Base-by-base conservation (phyloP, 2,329 filamentous ascomycete genomes). In the Daldinia sp. region DNA sequence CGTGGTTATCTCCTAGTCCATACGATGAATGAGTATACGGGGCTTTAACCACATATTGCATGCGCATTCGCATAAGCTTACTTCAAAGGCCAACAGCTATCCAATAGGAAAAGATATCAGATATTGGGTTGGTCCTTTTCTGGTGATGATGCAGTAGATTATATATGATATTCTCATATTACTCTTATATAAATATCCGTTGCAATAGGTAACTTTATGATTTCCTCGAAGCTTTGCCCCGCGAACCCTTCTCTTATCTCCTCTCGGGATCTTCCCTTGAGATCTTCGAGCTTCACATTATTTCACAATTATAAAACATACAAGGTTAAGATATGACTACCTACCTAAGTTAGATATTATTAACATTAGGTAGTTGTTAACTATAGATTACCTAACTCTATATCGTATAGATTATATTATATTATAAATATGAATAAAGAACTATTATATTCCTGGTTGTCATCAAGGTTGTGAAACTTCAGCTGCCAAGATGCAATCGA, bases 401-500 rank as follows among this genome's bases (percentile, higher is more conserved):
- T 9, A 48, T 2, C 12, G 0, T 3, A 48, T 5, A 35, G 7
- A 35, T 9, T 35, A 35, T 23, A 23, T 12, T 1, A 48, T 18
- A n/a, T 41, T 37, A 23, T 9, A 48, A 10, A 15, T 6, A 39
- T 39, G 35, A 5, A 39, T 39, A 39, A 12, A 4, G 2, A 3
- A 4, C 15, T 4, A 23, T 9, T 26, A 39, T 20, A 26, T 28
- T 53, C 42, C n/a, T 41, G 41, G 23, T 42, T 42, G 56, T 41
- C 56, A 41, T 65, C 41, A 55, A 56, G 35, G 39, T 59, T 63
- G 63, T 67, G 56, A 10, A 41, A 63, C 63, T 58, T 67, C 30
- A 50, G 60, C 56, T 67, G 67, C 67, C 63, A 69, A 67, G 66
- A 44, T 68, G 63, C 23, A 48, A 46, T 30, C 23, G 28, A 46